Conservation (phyloP, 2,329 filamentous ascomycete genomes). For the Coniochaeta hoffmannii region DNA sequence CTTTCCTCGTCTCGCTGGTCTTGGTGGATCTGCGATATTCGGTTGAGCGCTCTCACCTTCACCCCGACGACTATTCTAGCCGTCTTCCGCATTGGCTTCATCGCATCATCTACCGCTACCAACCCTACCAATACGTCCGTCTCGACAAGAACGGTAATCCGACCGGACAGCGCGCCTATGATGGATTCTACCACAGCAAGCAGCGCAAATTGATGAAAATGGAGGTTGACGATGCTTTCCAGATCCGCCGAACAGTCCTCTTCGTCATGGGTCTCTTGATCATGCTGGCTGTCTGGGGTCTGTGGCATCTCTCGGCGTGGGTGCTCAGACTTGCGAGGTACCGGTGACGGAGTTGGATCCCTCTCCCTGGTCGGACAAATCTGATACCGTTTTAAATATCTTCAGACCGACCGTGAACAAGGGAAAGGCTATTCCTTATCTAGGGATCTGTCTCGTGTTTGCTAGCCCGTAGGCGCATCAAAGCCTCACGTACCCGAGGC, state of each 20-base stretch:
- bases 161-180: conserved; percentile 6
- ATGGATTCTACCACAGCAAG: conserved; percentile 41
- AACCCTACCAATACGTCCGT: conserved; percentile 27
- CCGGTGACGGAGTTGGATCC: not conserved
- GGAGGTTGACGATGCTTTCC: conserved; percentile 58
- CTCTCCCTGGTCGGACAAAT: not conserved
- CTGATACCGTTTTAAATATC: no score
- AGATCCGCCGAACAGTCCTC: conserved; percentile 48
- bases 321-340: not conserved
- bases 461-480: no score
- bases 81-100: conserved; percentile 33
- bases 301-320: conserved; percentile 17
- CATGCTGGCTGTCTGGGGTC: conserved; percentile 20
- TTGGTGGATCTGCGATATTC: conserved; percentile 53
- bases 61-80: conserved; percentile 20
- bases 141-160: conserved; percentile 12
- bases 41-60: conserved; percentile 35
- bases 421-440: no score
- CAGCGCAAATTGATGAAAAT: conserved; percentile 53
- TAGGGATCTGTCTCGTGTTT: no score
- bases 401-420: no score
- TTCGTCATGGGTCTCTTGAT: conserved; percentile 34
- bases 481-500: not conserved
- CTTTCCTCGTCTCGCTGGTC: conserved; percentile 58
- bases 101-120: conserved; percentile 29